phyloP scores from a whole-genome alignment of 2,329 filamentous ascomycete species.

The Aspergillus fructus region DNA sequence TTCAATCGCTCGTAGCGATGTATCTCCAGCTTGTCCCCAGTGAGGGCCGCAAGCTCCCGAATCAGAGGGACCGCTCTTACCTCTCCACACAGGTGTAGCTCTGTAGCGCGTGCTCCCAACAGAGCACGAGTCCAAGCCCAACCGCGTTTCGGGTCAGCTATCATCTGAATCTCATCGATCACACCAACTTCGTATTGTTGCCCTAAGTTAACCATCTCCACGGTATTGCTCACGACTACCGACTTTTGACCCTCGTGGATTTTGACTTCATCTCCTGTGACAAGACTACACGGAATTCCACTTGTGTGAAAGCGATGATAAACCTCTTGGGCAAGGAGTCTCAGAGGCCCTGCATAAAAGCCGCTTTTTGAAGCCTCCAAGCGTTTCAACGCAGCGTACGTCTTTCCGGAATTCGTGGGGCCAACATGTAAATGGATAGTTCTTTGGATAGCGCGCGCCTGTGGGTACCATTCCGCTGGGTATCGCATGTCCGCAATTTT shows the following conservation, averaged over 20 bases:
- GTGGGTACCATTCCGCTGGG: conserved; percentile 89
- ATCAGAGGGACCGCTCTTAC: conserved; percentile 78
- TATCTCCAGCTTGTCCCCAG: conserved; percentile 79
- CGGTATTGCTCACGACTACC: conserved; percentile 78
- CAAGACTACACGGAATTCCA: conserved; percentile 71
- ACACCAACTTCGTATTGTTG: conserved; percentile 78
- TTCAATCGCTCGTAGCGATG: conserved; percentile 84
- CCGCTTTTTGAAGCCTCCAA: conserved; percentile 74
- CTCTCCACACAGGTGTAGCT: conserved; percentile 93
- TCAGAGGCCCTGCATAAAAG: conserved; percentile 86
- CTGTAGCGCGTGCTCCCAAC: conserved; percentile 79
- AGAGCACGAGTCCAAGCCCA: conserved; percentile 95
- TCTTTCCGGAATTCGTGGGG: conserved; percentile 97
- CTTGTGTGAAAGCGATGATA: conserved; percentile 81
- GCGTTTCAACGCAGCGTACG: conserved; percentile 85
- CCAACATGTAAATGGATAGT: conserved; percentile 91
- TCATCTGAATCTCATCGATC: conserved; percentile 99
- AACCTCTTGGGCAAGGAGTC: conserved; percentile 90
- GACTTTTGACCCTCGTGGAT: conserved; percentile 58
- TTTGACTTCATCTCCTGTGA: conserved; percentile 89
- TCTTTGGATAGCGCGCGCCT: conserved; percentile 74
- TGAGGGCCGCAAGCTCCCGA: conserved; percentile 70
- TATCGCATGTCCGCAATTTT: conserved; percentile 79
- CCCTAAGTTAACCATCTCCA: conserved; percentile 76
- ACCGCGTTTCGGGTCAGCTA: conserved; percentile 73